Evolutionary conservation across 2,329 filamentous ascomycete genomes (phyloP).

Genomic region (Aureobasidium zeae): DNA sequence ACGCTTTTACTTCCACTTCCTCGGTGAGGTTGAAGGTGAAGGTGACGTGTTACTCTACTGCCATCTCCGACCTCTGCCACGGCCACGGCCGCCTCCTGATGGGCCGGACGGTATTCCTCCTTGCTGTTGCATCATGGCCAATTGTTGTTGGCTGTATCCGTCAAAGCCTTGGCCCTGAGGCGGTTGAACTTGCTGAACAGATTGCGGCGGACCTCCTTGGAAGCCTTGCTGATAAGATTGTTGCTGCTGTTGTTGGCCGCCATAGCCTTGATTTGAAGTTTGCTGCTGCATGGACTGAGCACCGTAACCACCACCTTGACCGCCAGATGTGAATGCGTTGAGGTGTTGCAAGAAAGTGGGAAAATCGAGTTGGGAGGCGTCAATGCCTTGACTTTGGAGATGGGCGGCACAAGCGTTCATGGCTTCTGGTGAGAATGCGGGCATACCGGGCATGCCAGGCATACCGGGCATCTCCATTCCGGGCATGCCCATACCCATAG

Average conservation of each 20-base stretch:
- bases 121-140: conserved; percentile 29
- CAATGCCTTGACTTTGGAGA: conserved; percentile 46
- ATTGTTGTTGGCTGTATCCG: conserved; percentile 28
- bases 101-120: conserved; percentile 15
- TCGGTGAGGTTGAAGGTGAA: no score
- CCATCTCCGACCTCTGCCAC: conserved; percentile 23
- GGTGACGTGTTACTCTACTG: no score
- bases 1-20: no score
- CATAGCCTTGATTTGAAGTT: conserved; percentile 20
- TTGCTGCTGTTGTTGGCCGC: conserved; percentile 18
- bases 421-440: conserved; percentile 45
- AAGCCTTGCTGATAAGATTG: conserved; percentile 17
- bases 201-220: conserved; percentile 20
- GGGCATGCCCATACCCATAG: conserved; percentile 19
- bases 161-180: conserved; percentile 24
- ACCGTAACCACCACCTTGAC: conserved; percentile 18
- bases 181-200: conserved; percentile 21
- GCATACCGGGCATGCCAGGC: conserved; percentile 40
- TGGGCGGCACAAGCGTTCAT: conserved; percentile 50
- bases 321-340: conserved; percentile 29
- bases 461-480: conserved; percentile 35
- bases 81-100: conserved; percentile 22
- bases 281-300: conserved; percentile 18
- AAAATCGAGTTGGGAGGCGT: conserved; percentile 46
- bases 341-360: conserved; percentile 46